Percentiles rank a stretch among this genome's conserved stretches.
Evolutionary conservation across 176 grass and related monocot genomes (phyloP).

Genomic region (Panicum miliaceum): DNA sequence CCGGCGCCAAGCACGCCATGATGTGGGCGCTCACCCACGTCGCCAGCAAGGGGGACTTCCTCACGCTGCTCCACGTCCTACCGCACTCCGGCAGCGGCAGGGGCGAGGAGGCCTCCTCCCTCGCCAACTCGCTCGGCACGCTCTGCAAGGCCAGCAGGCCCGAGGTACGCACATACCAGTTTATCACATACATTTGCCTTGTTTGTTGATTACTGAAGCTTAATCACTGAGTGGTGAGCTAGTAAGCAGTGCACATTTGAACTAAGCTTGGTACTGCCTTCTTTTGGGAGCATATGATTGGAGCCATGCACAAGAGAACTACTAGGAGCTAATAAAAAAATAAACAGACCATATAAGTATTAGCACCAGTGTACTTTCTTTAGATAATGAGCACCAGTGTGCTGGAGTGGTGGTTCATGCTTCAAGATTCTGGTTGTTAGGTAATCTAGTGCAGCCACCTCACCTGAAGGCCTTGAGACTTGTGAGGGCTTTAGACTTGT

Average conservation of each 20-base stretch:
- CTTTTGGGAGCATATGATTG: constrained; percentile 41
- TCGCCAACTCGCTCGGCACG: constrained; percentile 82
- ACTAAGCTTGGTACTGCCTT: background rate
- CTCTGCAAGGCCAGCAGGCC: constrained; percentile 87
- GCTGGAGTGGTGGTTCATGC: background rate
- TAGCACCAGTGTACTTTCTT: background rate
- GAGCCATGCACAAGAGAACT: constrained; percentile 28
- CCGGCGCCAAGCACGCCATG: constrained; percentile 87
- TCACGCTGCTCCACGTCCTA: constrained; percentile 85
- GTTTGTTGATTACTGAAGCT: background rate
- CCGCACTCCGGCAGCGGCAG: constrained; percentile 45
- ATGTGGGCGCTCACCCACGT: constrained; percentile 98
- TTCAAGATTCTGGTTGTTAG: constrained; percentile 10
- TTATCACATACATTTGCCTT: background rate
- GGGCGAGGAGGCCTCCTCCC: constrained; percentile 52
- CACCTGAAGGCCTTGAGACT: background rate
- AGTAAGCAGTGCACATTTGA: background rate
- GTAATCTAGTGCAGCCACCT: background rate
- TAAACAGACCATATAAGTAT: background rate
- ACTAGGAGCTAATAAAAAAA: constrained; percentile 10
- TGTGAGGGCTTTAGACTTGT: background rate
- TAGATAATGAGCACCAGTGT: no score
- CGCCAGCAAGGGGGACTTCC: constrained; percentile 81
- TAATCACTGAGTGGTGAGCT: background rate
- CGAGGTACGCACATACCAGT: constrained; percentile 47